Evolutionary conservation across 2,329 filamentous ascomycete species (phyloP).

Genomic region (Lecanicillium sp.): DNA sequence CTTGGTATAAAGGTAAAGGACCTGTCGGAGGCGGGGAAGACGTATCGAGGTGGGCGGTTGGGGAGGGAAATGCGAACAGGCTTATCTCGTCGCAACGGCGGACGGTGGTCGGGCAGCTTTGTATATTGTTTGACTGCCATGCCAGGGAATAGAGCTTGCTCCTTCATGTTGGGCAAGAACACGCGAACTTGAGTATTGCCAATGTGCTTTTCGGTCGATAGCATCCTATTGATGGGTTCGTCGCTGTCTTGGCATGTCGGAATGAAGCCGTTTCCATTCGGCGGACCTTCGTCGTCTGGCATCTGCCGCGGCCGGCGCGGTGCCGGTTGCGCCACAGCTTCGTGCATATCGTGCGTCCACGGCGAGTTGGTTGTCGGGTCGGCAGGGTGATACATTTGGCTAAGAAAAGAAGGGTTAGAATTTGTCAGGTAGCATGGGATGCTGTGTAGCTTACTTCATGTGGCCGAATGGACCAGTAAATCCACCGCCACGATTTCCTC

Average conservation of each 20-base stretch:
- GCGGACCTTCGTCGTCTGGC: conserved; percentile 38
- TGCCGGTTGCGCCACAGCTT: conserved; percentile 48
- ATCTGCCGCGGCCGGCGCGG: conserved; percentile 34
- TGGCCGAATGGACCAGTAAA: conserved; percentile 52
- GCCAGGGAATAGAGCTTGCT: conserved; percentile 62
- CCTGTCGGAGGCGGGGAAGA: conserved; percentile 80
- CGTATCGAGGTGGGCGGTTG: conserved; percentile 70
- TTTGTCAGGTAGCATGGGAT: not conserved
- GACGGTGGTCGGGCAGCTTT: conserved; percentile 87
- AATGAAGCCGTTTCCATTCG: conserved; percentile 48
- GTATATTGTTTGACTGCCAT: conserved; percentile 86
- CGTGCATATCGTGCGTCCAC: conserved; percentile 95
- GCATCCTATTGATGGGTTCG: conserved; percentile 62
- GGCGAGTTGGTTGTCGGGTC: conserved; percentile 63
- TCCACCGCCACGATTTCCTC: conserved; percentile 51
- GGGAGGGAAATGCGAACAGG: conserved; percentile 91
- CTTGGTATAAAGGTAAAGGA: conserved; percentile 98
- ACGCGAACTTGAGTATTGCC: conserved; percentile 83
- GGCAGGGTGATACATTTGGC: conserved; percentile 34
- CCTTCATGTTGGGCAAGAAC: conserved; percentile 67
- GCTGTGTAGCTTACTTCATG: conserved; percentile 47
- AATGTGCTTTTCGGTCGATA: conserved; percentile 77
- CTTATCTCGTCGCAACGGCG: conserved; percentile 89
- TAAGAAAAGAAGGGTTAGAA: conserved; percentile 19
- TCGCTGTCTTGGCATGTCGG: conserved; percentile 51